Evolutionary conservation across 1,139 yeast genomes (phyloP), one percentile per base, ranked within the genome.

Genomic region (Yamadazyma triangularis): DNA sequence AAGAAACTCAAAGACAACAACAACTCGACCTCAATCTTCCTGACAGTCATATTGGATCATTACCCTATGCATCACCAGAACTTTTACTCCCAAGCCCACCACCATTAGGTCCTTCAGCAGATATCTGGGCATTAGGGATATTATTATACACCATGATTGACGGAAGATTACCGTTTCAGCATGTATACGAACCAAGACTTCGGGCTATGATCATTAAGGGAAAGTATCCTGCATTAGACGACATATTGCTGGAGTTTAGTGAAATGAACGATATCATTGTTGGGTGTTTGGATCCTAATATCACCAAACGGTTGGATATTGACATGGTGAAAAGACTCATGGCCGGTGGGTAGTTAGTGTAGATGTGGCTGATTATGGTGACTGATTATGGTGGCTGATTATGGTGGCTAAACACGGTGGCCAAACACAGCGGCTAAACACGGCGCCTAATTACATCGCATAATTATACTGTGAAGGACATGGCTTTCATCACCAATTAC

Each of bases 1-100:
- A 41, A 31, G 48, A 44, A 24, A 29, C 42, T 16, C 38, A 44
- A 28, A 20, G 48, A n/a, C 47, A 44, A 34, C 42, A 45, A 26
- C 47, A 44, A 34, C 45, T 44, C 4, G 65, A 60, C 27, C 27
- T 41, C 18, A 46, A 50, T 23, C 53, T 74, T 23, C 84, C 85
- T 1, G 83, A 77, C 47, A 62, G 76, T 16, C 83, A 78, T 44
- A 84, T 87, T 35, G 97, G 97, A 0, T 87, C 95, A 1, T 64
- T 89, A 24, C 96, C 96, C 0, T 89, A 87, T 51, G 95, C 96
- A 1, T 74, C 95, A 0, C 97, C 97, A 0, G 96, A 89, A 50
- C 63, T 87, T 21, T 61, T 88, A 31, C 62, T 68, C 24, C 79
- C 85, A 1, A 64, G 70, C 15, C 85, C 85, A 1, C 80, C 84